Evolutionary conservation across 306 rosid genomes (phyloP).

Genomic region (Glycine soja): DNA sequence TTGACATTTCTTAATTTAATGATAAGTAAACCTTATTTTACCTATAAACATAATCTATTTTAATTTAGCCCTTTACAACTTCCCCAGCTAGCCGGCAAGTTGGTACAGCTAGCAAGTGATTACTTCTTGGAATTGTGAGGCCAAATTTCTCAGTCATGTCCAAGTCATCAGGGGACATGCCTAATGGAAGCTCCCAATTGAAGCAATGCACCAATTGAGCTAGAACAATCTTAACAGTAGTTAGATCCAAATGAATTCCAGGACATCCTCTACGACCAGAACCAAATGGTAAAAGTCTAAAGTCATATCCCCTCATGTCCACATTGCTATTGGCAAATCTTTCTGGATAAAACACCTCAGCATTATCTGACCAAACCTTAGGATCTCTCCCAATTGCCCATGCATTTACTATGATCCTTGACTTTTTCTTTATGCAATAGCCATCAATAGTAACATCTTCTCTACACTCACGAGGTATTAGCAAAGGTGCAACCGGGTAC

Average conservation of each 20-base stretch:
- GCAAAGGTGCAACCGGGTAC: constrained; percentile 47
- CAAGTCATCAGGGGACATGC: constrained; percentile 33
- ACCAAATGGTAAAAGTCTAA: constrained; percentile 57
- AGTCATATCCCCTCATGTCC: constrained; percentile 48
- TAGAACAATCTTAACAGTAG: constrained; percentile 29
- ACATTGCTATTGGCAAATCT: constrained; percentile 43
- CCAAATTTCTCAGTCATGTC: constrained; percentile 55
- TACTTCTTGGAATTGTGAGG: constrained; percentile 46
- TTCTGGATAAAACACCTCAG: constrained; percentile 50
- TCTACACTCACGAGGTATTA: constrained; percentile 45
- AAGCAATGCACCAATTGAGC: constrained; percentile 61
- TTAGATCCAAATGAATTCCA: constrained; percentile 55
- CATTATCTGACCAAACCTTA: constrained; percentile 52
- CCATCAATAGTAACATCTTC: constrained; percentile 51
- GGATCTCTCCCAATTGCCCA: constrained; percentile 58
- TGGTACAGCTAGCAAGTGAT: constrained; percentile 50
- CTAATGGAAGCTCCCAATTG: constrained; percentile 54
- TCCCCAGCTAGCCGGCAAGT: constrained; percentile 27
- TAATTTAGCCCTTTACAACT: not conserved
- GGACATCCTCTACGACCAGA: constrained; percentile 56
- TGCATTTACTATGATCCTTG: constrained; percentile 46
- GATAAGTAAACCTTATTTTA: not conserved
- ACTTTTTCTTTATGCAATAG: constrained; percentile 44
- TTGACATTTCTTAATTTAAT: not conserved
- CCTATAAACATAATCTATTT: not conserved